Base-by-base conservation (phyloP, 805 yeast genomes). In the Ogataea trehaloabstinens region DNA sequence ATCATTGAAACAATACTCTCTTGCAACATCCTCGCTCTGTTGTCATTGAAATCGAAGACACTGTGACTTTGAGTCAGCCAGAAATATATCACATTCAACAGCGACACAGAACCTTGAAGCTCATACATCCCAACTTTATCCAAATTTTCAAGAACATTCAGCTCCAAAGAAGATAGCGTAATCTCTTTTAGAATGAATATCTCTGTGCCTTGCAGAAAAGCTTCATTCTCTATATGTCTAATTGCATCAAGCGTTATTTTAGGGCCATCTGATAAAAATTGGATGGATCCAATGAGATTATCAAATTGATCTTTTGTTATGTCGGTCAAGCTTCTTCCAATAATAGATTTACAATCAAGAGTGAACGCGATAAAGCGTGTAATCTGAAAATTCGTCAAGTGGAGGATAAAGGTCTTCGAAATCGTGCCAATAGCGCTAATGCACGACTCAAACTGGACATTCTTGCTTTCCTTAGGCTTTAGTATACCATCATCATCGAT, bases 291-390 rank as follows among this genome's bases (percentile, higher is more conserved):
- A 3, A 33, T 7, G 5, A 60, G 49, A 31, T 55, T 57, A 2
- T 41, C 41, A 31, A 37, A 56, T 36, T 60, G 64, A 17, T 18
- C 4, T 2, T 45, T 45, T 0, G 48, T 37, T 6, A 60, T 40
- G 1, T 37, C 24, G 5, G 36, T 37, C 2, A 81, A 70, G 28
- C 68, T 65, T 5, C 66, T 62, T 3, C 72, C 78, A 12, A 67
- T 52, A 12, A 60, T 44, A 4, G 61, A 52, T 16, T 55, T 45
- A 1, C 55, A 46, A 3, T 44, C 35, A 22, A 56, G 31, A 16
- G 49, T 38, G 19, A 46, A 51, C 38, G 44, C 56, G 44, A 46
- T 46, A 35, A 30, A 53, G 38, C 43, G 53, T 19, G 31, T 41
- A 28, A 15, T 24, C 19, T 35, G 38, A 24, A 53, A 51, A 8